These are phyloP conservation scores for Darksidea phi DNA, from an alignment of 495 filamentous ascomycete genomes.

Conservation along the genomic window DNA sequence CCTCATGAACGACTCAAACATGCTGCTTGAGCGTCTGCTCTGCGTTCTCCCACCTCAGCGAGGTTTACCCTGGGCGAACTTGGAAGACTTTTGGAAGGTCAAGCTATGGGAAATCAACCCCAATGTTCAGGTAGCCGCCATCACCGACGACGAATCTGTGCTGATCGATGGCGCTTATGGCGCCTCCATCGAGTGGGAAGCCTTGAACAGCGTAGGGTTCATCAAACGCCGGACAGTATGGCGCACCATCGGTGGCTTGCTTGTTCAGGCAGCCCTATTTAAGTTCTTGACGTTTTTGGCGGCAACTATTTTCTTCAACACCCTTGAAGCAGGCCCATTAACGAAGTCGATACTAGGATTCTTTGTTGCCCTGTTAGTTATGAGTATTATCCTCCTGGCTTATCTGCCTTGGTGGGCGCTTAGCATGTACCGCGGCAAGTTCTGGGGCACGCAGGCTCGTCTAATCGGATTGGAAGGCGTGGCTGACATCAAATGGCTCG, in stretches of 20 bases:
- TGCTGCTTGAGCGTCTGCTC: constrained; percentile 46
- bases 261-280: background rate
- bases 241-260: background rate
- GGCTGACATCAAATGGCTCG: constrained; percentile 32
- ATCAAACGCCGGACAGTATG: background rate
- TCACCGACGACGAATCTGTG: constrained; percentile 42
- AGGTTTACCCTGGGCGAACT: constrained; percentile 30
- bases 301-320: too few species aligned
- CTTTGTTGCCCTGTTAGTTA: background rate
- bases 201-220: constrained; percentile 32
- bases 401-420: background rate
- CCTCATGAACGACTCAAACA: constrained; percentile 46
- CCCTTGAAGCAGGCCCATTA: too few species aligned
- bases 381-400: background rate
- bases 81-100: constrained; percentile 37
- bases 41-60: constrained; percentile 39
- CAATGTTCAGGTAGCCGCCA: constrained; percentile 42
- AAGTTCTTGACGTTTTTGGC: too few species aligned
- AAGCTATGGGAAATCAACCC: constrained; percentile 50
- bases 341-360: too few species aligned
- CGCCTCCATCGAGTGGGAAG: constrained; percentile 41
- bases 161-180: constrained; percentile 44
- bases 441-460: constrained; percentile 33
- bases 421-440: background rate
- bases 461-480: constrained; percentile 43